Percentiles rank a stretch among this genome's conserved stretches.
Evolutionary conservation across 2,329 filamentous ascomycete species (phyloP).

Genomic region (Hymenoscyphus albidus): DNA sequence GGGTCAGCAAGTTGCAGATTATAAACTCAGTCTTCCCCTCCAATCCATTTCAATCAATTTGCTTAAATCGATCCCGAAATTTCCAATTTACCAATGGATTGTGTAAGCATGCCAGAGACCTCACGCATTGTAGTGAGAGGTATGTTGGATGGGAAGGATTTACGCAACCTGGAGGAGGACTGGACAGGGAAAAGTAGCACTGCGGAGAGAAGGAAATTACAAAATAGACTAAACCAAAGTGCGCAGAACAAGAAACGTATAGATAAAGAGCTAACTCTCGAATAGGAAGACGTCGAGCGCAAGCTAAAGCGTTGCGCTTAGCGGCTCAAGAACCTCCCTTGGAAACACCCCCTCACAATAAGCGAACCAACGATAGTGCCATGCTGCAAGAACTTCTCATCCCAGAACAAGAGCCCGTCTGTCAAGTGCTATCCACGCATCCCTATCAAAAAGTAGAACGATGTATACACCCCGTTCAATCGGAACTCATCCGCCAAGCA

Average conservation of each 20-base stretch:
- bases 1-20: neutral
- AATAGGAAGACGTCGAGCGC: constrained; percentile 4
- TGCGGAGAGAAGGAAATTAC: constrained; percentile 26
- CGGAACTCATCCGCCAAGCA: neutral
- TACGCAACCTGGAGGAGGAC: constrained; percentile 28
- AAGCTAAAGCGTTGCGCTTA: neutral
- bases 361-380: neutral
- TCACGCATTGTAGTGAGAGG: constrained; percentile 17
- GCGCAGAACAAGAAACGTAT: constrained; percentile 15
- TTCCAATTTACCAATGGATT: neutral
- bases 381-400: neutral
- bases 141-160: constrained; percentile 19
- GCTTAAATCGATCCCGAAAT: neutral
- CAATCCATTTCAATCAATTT: neutral
- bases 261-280: neutral
- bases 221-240: constrained; percentile 32
- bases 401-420: neutral
- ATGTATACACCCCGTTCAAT: neutral
- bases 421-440: neutral
- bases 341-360: neutral
- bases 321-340: neutral
- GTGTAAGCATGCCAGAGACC: neutral
- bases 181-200: constrained; percentile 36
- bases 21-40: neutral
- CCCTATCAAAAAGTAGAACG: neutral